phyloP scores from a whole-genome alignment of 495 filamentous ascomycete species.

The Tuber indicum region DNA sequence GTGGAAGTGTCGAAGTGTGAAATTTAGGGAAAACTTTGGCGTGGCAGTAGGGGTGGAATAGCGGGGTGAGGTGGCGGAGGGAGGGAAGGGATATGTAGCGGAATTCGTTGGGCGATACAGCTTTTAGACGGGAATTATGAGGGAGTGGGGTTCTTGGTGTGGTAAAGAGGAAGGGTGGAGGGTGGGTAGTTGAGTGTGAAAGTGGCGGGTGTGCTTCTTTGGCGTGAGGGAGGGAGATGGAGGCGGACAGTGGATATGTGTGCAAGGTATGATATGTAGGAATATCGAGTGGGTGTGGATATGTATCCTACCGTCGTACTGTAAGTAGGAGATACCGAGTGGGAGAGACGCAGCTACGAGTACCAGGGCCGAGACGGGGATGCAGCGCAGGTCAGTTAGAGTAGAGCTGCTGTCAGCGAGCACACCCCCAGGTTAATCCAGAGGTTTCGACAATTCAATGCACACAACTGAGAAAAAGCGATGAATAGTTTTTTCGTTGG shows the following conservation, averaged over 20 bases:
- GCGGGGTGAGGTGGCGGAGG: conserved; percentile 15
- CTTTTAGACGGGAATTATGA: conserved; percentile 7
- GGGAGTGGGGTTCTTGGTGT: background rate
- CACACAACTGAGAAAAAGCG: background rate
- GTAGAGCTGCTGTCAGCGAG: background rate
- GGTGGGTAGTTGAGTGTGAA: conserved; percentile 1
- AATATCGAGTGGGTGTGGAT: conserved; percentile 2
- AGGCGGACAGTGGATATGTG: conserved; percentile 17
- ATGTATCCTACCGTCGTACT: background rate
- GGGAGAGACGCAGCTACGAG: background rate
- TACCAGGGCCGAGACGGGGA: background rate
- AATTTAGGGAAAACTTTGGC: background rate
- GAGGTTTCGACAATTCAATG: background rate
- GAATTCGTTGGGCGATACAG: conserved; percentile 19
- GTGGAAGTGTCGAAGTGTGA: background rate
- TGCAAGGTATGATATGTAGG: conserved; percentile 5
- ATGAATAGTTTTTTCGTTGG: background rate
- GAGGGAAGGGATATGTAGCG: conserved; percentile 7
- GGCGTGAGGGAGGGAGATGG: conserved; percentile 5
- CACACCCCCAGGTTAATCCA: background rate
- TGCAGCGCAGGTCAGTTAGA: background rate
- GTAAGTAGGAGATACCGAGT: background rate
- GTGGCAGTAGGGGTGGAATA: background rate
- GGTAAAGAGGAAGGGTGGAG: conserved; percentile 3
- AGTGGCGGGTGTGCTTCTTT: background rate